Conservation (phyloP, 2,329 filamentous ascomycete genomes). For the Alternaria dauci region DNA sequence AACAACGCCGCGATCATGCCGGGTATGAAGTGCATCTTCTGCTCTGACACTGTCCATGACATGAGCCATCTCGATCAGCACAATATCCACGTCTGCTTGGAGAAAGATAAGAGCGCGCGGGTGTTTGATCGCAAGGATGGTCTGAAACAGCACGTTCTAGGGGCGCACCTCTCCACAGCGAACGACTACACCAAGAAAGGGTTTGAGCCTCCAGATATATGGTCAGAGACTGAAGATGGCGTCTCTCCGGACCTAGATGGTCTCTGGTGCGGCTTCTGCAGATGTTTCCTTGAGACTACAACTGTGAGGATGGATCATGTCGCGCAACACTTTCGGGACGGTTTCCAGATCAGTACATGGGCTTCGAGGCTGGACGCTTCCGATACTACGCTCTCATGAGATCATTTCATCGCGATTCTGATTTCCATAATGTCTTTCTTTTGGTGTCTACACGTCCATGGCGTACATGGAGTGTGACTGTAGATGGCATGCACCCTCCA, state of each 20-base stretch:
- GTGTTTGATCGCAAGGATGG: background rate
- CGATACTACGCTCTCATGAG: accelerated
- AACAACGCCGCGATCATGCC: background rate
- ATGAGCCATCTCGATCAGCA: background rate
- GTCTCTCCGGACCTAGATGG: background rate
- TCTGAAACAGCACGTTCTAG: background rate
- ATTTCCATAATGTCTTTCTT: background rate
- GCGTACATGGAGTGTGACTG: background rate
- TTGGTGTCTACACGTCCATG: background rate
- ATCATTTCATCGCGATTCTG: background rate
- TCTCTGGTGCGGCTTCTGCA: background rate
- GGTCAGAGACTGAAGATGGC: background rate
- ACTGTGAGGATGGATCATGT: background rate
- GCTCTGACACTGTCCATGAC: background rate
- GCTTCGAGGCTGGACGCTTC: background rate
- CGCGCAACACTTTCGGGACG: background rate
- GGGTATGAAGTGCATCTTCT: background rate
- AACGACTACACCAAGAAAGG: background rate
- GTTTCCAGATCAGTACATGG: background rate
- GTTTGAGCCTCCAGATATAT: background rate
- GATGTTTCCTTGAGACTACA: background rate
- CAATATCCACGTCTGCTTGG: background rate
- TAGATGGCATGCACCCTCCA: background rate
- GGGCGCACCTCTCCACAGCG: background rate
- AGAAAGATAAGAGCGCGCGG: background rate